Evolutionary conservation across 805 yeast species (phyloP).

Genomic region (Candida qinlingensis): DNA sequence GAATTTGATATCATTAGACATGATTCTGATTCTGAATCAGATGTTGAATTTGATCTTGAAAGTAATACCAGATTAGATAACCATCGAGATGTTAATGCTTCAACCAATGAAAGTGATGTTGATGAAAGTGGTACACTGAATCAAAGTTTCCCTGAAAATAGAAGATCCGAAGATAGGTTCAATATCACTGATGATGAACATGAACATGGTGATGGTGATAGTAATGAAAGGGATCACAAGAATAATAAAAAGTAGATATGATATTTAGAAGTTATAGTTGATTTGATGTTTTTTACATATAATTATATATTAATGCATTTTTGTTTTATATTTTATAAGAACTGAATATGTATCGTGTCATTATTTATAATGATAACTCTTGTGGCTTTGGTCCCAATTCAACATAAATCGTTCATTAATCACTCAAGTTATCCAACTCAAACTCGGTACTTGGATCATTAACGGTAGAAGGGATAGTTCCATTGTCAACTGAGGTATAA

Average conservation of each 20-base stretch:
- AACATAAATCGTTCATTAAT: neutral
- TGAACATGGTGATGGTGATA: constrained; percentile 4
- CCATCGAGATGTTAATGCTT: neutral
- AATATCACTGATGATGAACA: constrained; percentile 20
- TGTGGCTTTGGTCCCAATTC: too few species aligned
- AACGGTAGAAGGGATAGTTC: neutral
- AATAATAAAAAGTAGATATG: too few species aligned
- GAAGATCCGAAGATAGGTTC: constrained; percentile 17
- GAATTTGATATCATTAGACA: constrained; percentile 32
- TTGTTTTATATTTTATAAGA: neutral
- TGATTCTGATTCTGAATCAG: constrained; percentile 69
- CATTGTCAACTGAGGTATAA: constrained; percentile 12
- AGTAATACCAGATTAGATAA: constrained; percentile 42
- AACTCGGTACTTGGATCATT: constrained; percentile 14
- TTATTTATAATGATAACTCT: too few species aligned
- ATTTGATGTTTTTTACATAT: neutral
- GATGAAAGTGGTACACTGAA: constrained; percentile 3
- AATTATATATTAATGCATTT: neutral
- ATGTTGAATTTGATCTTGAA: constrained; percentile 40
- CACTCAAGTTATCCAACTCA: constrained; percentile 19
- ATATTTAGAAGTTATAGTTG: too few species aligned
- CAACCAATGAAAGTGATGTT: neutral
- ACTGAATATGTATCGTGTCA: neutral
- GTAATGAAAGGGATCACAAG: neutral
- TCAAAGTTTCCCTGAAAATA: constrained; percentile 9